phyloP scores from a whole-genome alignment of 805 yeast genomes.

The Pichia deserticola region DNA sequence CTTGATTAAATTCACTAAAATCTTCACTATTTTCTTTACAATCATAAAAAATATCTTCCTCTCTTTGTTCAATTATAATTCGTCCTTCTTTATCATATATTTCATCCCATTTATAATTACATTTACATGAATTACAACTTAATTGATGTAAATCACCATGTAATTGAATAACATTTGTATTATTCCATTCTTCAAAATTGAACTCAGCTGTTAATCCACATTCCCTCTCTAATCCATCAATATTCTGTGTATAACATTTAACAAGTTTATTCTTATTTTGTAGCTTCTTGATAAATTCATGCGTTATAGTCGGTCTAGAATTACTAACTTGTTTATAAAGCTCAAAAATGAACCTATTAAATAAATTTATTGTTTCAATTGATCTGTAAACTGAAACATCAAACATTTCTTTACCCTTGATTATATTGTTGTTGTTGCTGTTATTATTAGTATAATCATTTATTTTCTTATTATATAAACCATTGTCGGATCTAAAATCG shows the following conservation, averaged over 20 bases:
- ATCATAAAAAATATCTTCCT: not conserved
- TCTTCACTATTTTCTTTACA: not conserved
- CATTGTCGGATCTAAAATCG: conserved; percentile 80
- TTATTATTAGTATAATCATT: conserved; percentile 55
- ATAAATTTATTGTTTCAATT: conserved; percentile 56
- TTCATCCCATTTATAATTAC: conserved; percentile 51
- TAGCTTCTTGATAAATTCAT: conserved; percentile 57
- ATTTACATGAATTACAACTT: conserved; percentile 67
- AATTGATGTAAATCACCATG: conserved; percentile 83
- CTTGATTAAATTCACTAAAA: not conserved
- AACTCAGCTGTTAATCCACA: conserved; percentile 59
- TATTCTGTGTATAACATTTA: conserved; percentile 91
- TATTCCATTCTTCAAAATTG: conserved; percentile 46
- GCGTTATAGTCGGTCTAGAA: conserved; percentile 82
- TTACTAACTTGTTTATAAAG: conserved; percentile 53
- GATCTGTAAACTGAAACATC: conserved; percentile 77
- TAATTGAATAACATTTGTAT: conserved; percentile 72
- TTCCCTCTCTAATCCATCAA: conserved; percentile 75
- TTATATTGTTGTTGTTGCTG: conserved; percentile 55
- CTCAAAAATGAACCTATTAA: conserved; percentile 83
- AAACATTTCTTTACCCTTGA: conserved; percentile 85
- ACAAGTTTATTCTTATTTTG: conserved; percentile 59
- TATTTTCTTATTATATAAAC: conserved; percentile 51
- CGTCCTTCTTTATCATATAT: conserved; percentile 31
- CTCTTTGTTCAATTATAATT: not conserved